Base-by-base conservation (phyloP, 2,329 filamentous ascomycete species). In the Chrysosporium queenslandicum region DNA sequence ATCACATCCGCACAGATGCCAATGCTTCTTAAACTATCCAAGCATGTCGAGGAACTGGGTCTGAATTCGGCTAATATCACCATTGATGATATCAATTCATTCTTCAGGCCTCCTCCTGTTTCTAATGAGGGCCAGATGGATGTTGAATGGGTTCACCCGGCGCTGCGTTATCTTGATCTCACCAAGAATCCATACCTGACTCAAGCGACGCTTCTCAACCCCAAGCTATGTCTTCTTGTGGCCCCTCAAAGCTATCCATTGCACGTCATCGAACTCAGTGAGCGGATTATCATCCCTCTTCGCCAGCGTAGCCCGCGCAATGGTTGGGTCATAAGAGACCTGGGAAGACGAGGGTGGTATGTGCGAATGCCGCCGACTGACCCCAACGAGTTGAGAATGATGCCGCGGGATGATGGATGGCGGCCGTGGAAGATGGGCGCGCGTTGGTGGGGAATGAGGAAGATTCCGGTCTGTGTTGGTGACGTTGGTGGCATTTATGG, bases 361-460 rank as follows among this genome's bases (percentile, higher is more conserved):
- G 82, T 74, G 29, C 67, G 74, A 9, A 69, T 72, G 50, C 71
- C 69, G 3, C 58, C 56, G 65, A 57, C 21, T 53, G 68, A 51
- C 65, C 71, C 52, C n/a, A 48, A 55, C 12, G 46, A 52, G 8
- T 40, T 55, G 36, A 63, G 30, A 56, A 60, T 61, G 43, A 57
- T 58, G 46, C 58, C 59, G 51, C 55, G 54, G 27, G 80, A 85
- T 63, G 77, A 82, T 59, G 81, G 81, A 1, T 67, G 72, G 43
- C 74, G 82, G 29, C 71, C 73, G 61, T 92, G 87, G 87, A 92
- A 92, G 73, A 85, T 88, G 83, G 87, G 87, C 29, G 86, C 86
- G 46, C 79, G 81, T 60, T 86, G 82, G 71, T 91, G 87, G 87
- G 87, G 87, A 34, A 89, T 89, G 81, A 78, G 85, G 57, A 92